These are phyloP conservation scores for Trichoderma polysporum DNA, from an alignment of 2,329 filamentous ascomycete species.

Conservation along the genomic window DNA sequence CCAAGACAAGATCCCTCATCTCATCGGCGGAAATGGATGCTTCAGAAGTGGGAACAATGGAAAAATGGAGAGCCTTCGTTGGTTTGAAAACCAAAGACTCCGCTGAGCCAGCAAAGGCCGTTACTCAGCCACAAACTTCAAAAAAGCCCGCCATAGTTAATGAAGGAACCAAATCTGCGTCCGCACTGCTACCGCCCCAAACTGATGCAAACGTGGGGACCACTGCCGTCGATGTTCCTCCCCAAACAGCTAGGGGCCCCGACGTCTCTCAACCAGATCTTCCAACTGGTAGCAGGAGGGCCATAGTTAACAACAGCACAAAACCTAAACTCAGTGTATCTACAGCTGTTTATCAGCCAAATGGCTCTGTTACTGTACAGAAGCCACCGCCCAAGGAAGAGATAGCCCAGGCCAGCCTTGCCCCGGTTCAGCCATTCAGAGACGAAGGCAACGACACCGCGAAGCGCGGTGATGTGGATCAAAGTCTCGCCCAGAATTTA, in stretches of 20 bases:
- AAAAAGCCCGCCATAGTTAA: neutral
- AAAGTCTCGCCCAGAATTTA: neutral
- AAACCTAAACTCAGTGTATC: conserved; percentile 1
- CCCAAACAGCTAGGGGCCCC: neutral
- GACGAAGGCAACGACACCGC: neutral
- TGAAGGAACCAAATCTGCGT: neutral
- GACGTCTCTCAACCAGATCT: neutral
- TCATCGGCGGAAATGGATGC: conserved; percentile 31
- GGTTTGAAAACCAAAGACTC: conserved; percentile 26
- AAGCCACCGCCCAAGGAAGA: neutral
- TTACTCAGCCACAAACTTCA: neutral
- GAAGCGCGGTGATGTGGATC: neutral
- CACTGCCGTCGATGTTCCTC: neutral
- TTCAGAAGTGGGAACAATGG: conserved; percentile 36
- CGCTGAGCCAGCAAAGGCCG: conserved; percentile 8
- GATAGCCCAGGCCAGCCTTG: neutral
- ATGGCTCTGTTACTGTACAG: neutral
- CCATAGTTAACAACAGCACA: neutral
- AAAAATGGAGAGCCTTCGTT: conserved; percentile 34
- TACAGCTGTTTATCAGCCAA: neutral
- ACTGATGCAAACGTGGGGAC: neutral
- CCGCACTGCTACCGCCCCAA: neutral
- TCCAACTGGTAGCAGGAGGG: neutral
- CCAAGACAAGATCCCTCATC: conserved; percentile 30
- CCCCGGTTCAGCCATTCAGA: neutral